These are phyloP conservation scores for Corylus americana DNA, from an alignment of 306 rosid species.

Conservation along the genomic window DNA sequence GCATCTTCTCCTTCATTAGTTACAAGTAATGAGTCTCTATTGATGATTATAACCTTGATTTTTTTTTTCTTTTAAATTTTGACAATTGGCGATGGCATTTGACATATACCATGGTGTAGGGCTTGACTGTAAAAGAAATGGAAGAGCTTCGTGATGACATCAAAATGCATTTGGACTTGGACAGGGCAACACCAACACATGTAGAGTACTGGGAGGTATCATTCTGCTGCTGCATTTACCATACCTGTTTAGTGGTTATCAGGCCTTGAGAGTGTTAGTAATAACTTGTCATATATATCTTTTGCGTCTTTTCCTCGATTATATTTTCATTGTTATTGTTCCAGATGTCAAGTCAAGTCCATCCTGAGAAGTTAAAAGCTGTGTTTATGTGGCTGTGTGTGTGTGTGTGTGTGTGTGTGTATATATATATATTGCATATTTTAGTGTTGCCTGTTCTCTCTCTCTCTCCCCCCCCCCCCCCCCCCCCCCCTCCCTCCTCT, in stretches of 20 bases:
- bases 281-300: neutral
- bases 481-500: too few relatives aligned
- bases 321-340: neutral
- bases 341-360: neutral
- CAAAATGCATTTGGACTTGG: slow-evolving; percentile 98
- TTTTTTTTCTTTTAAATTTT: slow-evolving; percentile 4
- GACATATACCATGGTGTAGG: slow-evolving; percentile 50
- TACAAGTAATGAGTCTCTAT: neutral
- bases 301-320: neutral
- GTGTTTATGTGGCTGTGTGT: too few relatives aligned
- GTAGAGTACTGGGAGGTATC: slow-evolving; percentile 94
- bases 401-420: too few relatives aligned
- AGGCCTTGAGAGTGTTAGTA: neutral
- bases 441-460: too few relatives aligned
- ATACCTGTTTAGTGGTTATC: slow-evolving; percentile 16
- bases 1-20: neutral
- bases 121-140: slow-evolving; percentile 94
- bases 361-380: neutral
- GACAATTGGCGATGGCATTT: slow-evolving; percentile 22
- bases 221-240: slow-evolving; percentile 24
- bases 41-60: neutral
- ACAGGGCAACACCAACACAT: slow-evolving; percentile 88
- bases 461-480: too few relatives aligned
- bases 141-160: slow-evolving; percentile 94
- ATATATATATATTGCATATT: neutral